A percentile compares a stretch with the other conserved stretches of the same genome.
phyloP scores from a whole-genome alignment of 2,329 filamentous ascomycete genomes.

The Calonectria crousiana region DNA sequence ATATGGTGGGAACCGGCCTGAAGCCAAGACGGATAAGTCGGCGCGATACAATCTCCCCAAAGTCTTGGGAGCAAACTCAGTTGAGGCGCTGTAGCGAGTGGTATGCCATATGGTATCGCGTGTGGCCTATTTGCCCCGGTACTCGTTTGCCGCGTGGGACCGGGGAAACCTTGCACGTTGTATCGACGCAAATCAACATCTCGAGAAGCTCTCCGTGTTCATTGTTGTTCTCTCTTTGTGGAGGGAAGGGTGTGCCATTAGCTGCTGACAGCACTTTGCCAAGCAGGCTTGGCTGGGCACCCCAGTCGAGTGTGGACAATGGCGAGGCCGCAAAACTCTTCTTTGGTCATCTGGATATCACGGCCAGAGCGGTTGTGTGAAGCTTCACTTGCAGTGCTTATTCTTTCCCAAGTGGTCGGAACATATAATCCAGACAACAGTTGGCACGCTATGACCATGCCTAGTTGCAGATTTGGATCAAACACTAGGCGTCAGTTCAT shows the following conservation, averaged over 20 bases:
- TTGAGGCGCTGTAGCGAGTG: neutral
- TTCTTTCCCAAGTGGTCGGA: neutral
- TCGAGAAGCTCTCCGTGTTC: neutral
- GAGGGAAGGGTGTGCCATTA: neutral
- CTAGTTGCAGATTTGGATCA: constrained; percentile 4
- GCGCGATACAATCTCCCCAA: neutral
- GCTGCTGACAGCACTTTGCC: neutral
- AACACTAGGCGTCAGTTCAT: neutral
- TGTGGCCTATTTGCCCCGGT: constrained; percentile 1
- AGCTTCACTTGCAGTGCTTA: neutral
- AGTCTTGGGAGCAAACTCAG: constrained; percentile 1
- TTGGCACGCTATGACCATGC: neutral
- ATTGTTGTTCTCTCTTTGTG: neutral
- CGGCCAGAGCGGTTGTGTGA: neutral
- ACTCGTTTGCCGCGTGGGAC: constrained; percentile 14
- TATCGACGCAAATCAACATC: neutral
- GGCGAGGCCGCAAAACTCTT: neutral
- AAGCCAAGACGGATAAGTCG: constrained; percentile 23
- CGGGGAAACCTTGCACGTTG: constrained; percentile 19
- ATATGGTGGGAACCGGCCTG: neutral
- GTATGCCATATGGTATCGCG: neutral
- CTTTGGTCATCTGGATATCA: neutral
- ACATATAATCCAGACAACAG: neutral
- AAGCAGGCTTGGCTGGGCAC: neutral
- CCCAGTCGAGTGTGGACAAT: neutral